Evolutionary conservation across 371 early-diverging fungal genomes (phyloP).

Genomic region (Mucor indicus): DNA sequence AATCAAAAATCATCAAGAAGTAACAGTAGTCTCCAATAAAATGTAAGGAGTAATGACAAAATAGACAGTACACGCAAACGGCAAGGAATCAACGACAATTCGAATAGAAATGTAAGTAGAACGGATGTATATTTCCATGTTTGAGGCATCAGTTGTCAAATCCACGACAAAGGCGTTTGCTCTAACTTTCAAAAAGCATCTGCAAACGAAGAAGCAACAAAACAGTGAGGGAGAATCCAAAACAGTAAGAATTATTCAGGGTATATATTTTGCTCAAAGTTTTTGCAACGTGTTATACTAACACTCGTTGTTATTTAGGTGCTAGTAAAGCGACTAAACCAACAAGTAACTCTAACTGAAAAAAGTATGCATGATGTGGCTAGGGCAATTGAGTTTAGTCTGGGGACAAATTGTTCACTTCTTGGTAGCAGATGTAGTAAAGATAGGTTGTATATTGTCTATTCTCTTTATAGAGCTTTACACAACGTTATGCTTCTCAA

Average conservation of each 20-base stretch:
- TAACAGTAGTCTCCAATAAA: neutral
- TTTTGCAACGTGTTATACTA: constrained; percentile 6
- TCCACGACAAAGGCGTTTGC: neutral
- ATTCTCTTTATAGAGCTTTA: constrained; percentile 9
- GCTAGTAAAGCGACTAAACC: neutral
- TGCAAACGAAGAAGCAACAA: neutral
- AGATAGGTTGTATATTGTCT: neutral
- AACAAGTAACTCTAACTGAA: neutral
- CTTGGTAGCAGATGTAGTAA: neutral
- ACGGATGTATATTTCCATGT: constrained; percentile 1
- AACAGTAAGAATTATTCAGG: constrained; percentile 5
- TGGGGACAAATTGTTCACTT: constrained; percentile 3
- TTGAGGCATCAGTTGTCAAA: constrained; percentile 1
- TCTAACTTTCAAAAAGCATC: constrained; percentile 8
- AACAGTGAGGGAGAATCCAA: neutral
- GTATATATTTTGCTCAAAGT: constrained; percentile 7
- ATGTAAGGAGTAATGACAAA: neutral
- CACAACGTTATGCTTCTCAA: constrained; percentile 14
- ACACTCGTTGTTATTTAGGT: constrained; percentile 1
- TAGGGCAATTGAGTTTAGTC: neutral
- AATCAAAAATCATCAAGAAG: constrained; percentile 4
- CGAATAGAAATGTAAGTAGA: constrained; percentile 3
- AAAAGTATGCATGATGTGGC: constrained; percentile 1
- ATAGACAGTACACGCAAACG: neutral
- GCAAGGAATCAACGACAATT: constrained; percentile 1